Conservation (phyloP, 768 basidiomycete genomes). For the Amanita polypyramis region DNA sequence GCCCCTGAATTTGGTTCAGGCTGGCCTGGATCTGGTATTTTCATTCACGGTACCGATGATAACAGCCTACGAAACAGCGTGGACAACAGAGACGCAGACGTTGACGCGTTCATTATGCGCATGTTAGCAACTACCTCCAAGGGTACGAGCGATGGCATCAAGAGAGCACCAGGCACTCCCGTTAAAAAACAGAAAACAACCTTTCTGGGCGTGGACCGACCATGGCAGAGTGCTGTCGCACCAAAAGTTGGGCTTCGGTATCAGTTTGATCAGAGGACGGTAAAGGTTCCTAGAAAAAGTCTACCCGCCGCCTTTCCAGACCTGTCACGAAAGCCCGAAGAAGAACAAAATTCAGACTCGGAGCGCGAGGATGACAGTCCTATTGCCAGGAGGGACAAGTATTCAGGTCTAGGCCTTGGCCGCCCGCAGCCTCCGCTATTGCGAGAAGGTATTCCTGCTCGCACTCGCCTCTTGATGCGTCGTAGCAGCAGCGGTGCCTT, state of each 20-base stretch:
- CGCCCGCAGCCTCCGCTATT: conserved; percentile 29
- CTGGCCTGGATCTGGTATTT: conserved; percentile 46
- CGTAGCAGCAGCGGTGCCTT: conserved; percentile 77
- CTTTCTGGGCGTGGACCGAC: conserved; percentile 45
- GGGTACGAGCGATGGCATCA: conserved; percentile 30
- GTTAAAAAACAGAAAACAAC: conserved; percentile 66
- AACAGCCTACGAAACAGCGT: conserved; percentile 3
- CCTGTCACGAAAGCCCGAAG: conserved; percentile 21
- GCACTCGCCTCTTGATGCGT: conserved; percentile 56
- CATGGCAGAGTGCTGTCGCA: conserved; percentile 77
- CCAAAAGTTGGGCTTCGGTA: conserved; percentile 49
- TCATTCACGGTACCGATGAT: conserved; percentile 32
- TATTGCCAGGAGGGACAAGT: conserved; percentile 41
- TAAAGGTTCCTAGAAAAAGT: conserved; percentile 55
- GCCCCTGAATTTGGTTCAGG: conserved; percentile 43
- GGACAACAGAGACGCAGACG: conserved; percentile 18
- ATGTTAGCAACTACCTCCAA: conserved; percentile 54
- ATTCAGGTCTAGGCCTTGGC: conserved; percentile 58
- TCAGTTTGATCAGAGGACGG: conserved; percentile 35
- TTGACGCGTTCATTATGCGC: conserved; percentile 65
- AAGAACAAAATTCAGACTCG: conserved; percentile 39
- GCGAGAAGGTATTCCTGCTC: conserved; percentile 20
- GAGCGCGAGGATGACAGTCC: conserved; percentile 66
- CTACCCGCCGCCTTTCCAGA: conserved; percentile 61
- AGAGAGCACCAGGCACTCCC: conserved; percentile 70